Percentiles rank a stretch among this genome's conserved stretches.
These are phyloP conservation scores for Teratosphaeria destructans DNA, from an alignment of 2,329 filamentous ascomycete species.

Conservation along the genomic window DNA sequence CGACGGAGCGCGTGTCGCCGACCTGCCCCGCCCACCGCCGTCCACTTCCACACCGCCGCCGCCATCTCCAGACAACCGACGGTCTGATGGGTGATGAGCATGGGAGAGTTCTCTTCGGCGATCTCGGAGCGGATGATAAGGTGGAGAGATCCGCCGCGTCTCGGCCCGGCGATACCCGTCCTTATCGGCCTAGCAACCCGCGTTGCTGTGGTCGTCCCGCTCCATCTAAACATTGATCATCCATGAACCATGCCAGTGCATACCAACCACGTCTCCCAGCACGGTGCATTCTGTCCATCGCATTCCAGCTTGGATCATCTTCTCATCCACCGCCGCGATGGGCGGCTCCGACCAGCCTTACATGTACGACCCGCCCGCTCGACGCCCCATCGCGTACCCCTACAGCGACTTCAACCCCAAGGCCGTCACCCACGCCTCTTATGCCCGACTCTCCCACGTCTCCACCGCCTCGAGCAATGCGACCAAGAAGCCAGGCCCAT, in stretches of 20 bases:
- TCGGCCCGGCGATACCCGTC: not conserved
- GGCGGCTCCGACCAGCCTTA: constrained; percentile 14
- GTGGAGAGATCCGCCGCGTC: not conserved
- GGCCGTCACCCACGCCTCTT: constrained; percentile 70
- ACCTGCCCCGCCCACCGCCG: constrained; percentile 7
- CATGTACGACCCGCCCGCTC: constrained; percentile 29
- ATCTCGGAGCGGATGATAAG: not conserved
- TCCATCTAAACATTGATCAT: not conserved
- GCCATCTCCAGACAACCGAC: not conserved
- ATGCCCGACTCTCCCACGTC: constrained; percentile 35
- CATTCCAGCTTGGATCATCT: not conserved
- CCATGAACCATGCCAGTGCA: not conserved
- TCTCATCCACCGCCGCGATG: not conserved
- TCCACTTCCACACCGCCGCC: not conserved
- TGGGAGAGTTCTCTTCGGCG: not conserved
- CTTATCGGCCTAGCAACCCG: not conserved
- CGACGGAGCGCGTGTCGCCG: not conserved
- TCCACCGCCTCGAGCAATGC: constrained; percentile 45
- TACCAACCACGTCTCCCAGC: not conserved
- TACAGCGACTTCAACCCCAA: constrained; percentile 69
- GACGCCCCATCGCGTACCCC: constrained; percentile 45
- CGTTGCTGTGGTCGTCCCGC: not conserved
- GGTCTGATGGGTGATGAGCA: not conserved
- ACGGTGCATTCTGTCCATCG: not conserved
- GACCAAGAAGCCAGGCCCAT: constrained; percentile 60